Evolutionary conservation across 768 basidiomycete species (phyloP).

Genomic region (Leccinum olivaceopallidum): DNA sequence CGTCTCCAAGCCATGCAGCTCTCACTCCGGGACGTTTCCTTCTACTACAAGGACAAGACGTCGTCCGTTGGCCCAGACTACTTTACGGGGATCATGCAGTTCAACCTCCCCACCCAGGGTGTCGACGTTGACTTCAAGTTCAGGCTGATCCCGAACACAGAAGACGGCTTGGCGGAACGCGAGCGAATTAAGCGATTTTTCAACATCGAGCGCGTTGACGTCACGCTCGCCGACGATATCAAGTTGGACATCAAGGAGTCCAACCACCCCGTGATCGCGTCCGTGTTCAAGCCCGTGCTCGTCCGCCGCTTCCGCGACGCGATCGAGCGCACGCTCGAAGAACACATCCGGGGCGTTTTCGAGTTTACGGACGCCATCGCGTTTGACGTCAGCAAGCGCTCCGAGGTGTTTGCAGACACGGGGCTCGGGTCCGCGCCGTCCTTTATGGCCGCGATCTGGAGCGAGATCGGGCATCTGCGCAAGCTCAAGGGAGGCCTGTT

Average conservation of each 20-base stretch:
- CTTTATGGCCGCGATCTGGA: conserved; percentile 64
- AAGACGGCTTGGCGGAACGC: conserved; percentile 45
- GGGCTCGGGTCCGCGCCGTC: conserved; percentile 52
- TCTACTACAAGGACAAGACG: conserved; percentile 69
- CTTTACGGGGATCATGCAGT: conserved; percentile 60
- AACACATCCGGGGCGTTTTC: conserved; percentile 51
- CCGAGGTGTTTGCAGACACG: conserved; percentile 65
- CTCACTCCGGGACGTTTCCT: conserved; percentile 63
- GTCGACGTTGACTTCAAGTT: conserved; percentile 69
- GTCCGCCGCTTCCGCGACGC: conserved; percentile 55
- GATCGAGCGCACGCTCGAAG: conserved; percentile 55
- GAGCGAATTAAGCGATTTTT: conserved; percentile 50
- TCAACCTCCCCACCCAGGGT: conserved; percentile 65
- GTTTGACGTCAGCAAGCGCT: conserved; percentile 57
- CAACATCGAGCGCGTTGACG: conserved; percentile 54
- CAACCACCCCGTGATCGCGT: conserved; percentile 62
- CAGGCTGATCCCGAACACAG: conserved; percentile 56
- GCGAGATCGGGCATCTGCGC: conserved; percentile 62
- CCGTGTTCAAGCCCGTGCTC: conserved; percentile 65
- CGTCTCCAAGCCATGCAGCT: conserved; percentile 67
- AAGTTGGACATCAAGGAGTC: conserved; percentile 54
- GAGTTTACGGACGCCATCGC: conserved; percentile 56
- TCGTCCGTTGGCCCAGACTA: conserved; percentile 53
- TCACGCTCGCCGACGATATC: conserved; percentile 58
- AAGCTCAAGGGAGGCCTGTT: conserved; percentile 37